Evolutionary conservation across 2,329 filamentous ascomycete genomes (phyloP).

Genomic region (Neocatenulostroma microsporum): DNA sequence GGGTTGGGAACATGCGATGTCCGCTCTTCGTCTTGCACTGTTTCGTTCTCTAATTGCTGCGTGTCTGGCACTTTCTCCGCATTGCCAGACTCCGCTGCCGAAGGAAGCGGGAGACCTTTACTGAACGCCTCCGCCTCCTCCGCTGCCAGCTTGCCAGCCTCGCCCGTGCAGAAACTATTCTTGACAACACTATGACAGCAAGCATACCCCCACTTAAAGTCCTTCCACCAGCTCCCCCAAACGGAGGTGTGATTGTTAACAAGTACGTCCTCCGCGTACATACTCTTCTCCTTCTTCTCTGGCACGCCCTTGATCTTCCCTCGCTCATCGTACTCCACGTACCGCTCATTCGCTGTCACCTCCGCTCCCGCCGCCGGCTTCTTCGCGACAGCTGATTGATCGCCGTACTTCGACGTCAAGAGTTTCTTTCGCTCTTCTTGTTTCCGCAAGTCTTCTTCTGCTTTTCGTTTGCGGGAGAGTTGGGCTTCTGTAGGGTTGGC

Average conservation of each 20-base stretch:
- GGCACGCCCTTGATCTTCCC: conserved; percentile 84
- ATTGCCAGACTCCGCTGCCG: conserved; percentile 18
- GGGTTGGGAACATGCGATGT: conserved; percentile 35
- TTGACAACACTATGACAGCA: conserved; percentile 92
- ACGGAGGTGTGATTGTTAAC: conserved; percentile 87
- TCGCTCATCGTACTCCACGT: conserved; percentile 88
- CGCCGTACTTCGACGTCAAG: conserved; percentile 76
- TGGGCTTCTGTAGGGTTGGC: conserved; percentile 94
- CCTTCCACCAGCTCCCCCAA: conserved; percentile 96
- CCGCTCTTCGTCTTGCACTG: conserved; percentile 27
- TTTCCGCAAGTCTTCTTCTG: conserved; percentile 62
- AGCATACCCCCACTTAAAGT: conserved; percentile 91
- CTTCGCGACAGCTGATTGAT: conserved; percentile 51
- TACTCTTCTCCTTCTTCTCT: conserved; percentile 70
- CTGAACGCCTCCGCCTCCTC: conserved; percentile 62
- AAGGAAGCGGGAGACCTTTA: conserved; percentile 37
- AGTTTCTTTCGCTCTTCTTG: conserved; percentile 60
- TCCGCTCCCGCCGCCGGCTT: conserved; percentile 52
- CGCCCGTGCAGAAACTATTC: conserved; percentile 96
- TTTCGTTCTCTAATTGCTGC: conserved; percentile 8
- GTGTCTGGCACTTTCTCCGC: conserved; percentile 1
- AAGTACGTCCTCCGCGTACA: conserved; percentile 81
- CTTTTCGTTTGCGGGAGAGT: conserved; percentile 70
- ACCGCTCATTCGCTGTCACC: conserved; percentile 73
- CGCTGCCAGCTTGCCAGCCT: conserved; percentile 74